Percentiles rank a stretch among this genome's conserved stretches.
These are phyloP conservation scores for Barnettozyma wickerhamii DNA, from an alignment of 805 yeast species.

Conservation along the genomic window DNA sequence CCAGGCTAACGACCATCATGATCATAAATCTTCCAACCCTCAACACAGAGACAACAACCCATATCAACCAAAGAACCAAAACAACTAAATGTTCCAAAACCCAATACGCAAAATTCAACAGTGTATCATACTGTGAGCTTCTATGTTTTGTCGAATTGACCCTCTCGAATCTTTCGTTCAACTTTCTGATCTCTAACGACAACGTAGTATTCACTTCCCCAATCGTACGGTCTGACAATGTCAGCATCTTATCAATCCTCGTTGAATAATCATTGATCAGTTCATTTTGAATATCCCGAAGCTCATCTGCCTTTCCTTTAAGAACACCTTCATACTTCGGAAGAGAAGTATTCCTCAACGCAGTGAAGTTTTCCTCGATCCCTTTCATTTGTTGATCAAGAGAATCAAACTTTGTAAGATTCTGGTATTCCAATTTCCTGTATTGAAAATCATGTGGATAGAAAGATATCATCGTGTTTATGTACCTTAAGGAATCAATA, in stretches of 20 bases:
- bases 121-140: constrained; percentile 27
- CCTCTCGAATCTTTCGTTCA: constrained; percentile 45
- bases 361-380: constrained; percentile 4
- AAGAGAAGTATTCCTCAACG: constrained; percentile 7
- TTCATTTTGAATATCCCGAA: constrained; percentile 17
- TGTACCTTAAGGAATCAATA: constrained; percentile 6
- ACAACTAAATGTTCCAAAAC: constrained; percentile 50
- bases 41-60: constrained; percentile 51
- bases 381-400: constrained; percentile 10
- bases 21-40: constrained; percentile 27
- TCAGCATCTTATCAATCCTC: constrained; percentile 55
- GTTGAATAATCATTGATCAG: constrained; percentile 33
- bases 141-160: constrained; percentile 28
- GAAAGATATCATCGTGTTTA: constrained; percentile 11
- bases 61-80: constrained; percentile 44
- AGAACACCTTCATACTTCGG: constrained; percentile 10
- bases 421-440: constrained; percentile 12
- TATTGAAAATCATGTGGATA: constrained; percentile 21
- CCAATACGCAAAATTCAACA: constrained; percentile 38
- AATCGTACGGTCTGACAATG: constrained; percentile 61
- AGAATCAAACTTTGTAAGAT: constrained; percentile 9
- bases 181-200: constrained; percentile 53
- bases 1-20: neutral
- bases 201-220: constrained; percentile 73
- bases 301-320: constrained; percentile 18